These are phyloP conservation scores for Aureobasidium subglaciale DNA, from an alignment of 2,329 filamentous ascomycete species.

Conservation along the genomic window DNA sequence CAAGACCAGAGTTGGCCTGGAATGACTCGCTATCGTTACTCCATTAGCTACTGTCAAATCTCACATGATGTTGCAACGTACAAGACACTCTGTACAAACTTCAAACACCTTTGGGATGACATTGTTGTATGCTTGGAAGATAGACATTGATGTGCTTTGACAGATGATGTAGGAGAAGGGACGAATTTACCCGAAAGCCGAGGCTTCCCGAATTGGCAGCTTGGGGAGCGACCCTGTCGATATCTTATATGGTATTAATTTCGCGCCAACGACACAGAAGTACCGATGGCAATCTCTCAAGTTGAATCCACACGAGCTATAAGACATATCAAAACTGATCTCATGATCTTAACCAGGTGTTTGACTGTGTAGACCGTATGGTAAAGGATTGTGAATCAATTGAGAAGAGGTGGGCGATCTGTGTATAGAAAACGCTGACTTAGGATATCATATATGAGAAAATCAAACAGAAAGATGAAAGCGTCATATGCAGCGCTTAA, in stretches of 20 bases:
- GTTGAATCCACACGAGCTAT: too few species aligned
- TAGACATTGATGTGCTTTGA: not conserved
- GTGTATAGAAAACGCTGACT: too few species aligned
- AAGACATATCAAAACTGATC: too few species aligned
- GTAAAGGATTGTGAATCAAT: too few species aligned
- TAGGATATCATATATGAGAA: not conserved
- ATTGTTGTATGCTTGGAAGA: not conserved
- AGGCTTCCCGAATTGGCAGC: not conserved
- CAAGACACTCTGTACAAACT: conserved; percentile 14
- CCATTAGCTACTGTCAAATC: not conserved
- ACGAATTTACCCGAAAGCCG: conserved; percentile 7
- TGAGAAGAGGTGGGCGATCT: too few species aligned
- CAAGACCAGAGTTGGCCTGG: conserved; percentile 74
- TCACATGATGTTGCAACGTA: not conserved
- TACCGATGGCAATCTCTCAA: too few species aligned
- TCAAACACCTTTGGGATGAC: conserved; percentile 10
- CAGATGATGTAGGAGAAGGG: not conserved
- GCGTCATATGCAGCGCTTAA: conserved; percentile 12
- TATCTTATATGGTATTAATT: too few species aligned
- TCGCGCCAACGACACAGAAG: too few species aligned
- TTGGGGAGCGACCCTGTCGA: not conserved
- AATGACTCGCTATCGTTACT: conserved; percentile 79
- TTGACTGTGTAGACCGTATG: too few species aligned
- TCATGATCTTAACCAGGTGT: too few species aligned
- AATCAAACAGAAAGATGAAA: not conserved